Evolutionary conservation across 129 eudicot species (phyloP).

Genomic region (Cynara cardunculus): DNA sequence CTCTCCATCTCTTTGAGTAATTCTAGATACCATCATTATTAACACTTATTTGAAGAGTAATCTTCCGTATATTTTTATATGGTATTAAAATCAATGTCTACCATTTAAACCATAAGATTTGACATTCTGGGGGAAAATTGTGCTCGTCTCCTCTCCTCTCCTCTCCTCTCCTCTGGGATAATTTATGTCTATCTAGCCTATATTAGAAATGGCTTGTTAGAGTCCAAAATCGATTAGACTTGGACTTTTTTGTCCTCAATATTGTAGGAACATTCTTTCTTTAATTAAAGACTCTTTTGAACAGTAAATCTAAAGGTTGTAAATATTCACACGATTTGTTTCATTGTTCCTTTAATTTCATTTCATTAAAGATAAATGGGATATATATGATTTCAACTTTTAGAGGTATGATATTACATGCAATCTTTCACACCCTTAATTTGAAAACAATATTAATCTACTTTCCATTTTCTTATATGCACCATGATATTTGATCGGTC

Average conservation of each 20-base stretch:
- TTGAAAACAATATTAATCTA: background rate
- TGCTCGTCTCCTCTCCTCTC: background rate
- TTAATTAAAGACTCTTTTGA: too few relatives aligned
- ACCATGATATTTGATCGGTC: background rate
- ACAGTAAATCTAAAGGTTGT: background rate
- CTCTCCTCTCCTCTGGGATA: too few relatives aligned
- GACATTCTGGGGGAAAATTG: background rate
- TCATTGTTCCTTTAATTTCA: background rate
- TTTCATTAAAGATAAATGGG: background rate
- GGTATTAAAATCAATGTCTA: background rate
- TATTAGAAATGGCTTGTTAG: too few relatives aligned
- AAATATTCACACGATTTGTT: background rate
- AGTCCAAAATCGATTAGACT: too few relatives aligned
- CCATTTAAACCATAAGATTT: too few relatives aligned
- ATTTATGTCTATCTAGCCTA: too few relatives aligned
- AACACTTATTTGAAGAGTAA: too few relatives aligned
- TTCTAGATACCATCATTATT: too few relatives aligned
- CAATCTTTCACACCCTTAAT: background rate
- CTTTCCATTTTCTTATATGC: background rate
- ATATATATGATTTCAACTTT: background rate
- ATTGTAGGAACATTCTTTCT: too few relatives aligned
- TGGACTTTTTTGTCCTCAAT: too few relatives aligned
- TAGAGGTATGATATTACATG: background rate
- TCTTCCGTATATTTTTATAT: too few relatives aligned
- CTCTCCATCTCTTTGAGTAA: background rate